Base-by-base conservation (phyloP, 257 asterid species). In the Henckelia pumila region DNA sequence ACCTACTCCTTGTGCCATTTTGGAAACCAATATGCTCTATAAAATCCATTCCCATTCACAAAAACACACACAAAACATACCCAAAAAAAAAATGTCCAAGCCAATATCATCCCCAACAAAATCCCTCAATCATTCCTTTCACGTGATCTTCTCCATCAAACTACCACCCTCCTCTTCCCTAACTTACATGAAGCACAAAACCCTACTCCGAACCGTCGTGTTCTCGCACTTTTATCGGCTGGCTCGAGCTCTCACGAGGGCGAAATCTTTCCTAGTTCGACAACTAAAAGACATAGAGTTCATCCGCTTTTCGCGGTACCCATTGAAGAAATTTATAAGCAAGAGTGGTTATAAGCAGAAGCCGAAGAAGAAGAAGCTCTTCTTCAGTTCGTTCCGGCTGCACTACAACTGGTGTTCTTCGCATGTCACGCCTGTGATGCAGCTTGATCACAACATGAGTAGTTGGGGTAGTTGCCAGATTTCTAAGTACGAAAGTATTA, bases 341-440 rank as follows among this genome's bases (percentile, higher is more conserved):
- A 83, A 49, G 19, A 69, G 50, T 11, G 56, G 68, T n/a, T n/a
- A n/a, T 19, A 67, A 76, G 9, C 77, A 86, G 73, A 30, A 29
- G 26, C 26, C 1, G 32, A 29, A 29, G 32, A 37, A 47, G 55
- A 83, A 60, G 29, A 85, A 83, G 49, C 67, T 89, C 32, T 74
- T 83, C 30, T 76, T 89, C 60, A 82, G 95, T 2, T 92, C 98
- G 3, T 92, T 92, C 52, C 74, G 96, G 71, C 66, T 89, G 65
- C 98, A 89, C 47, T 89, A 92, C 78, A 92, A 87, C 33, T 92
- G 98, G 98, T 89, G 97, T 63, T 80, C 96, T 26, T 83, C 96
- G 1, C 84, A 78, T 59, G 80, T 81, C 11, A 67, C 80, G 71
- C 94, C 95, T 6, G 49, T 56, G 22, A 71, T 73, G 14, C 80